Evolutionary conservation across 2,329 filamentous ascomycete species (phyloP).

Genomic region (Fusarium sp.): DNA sequence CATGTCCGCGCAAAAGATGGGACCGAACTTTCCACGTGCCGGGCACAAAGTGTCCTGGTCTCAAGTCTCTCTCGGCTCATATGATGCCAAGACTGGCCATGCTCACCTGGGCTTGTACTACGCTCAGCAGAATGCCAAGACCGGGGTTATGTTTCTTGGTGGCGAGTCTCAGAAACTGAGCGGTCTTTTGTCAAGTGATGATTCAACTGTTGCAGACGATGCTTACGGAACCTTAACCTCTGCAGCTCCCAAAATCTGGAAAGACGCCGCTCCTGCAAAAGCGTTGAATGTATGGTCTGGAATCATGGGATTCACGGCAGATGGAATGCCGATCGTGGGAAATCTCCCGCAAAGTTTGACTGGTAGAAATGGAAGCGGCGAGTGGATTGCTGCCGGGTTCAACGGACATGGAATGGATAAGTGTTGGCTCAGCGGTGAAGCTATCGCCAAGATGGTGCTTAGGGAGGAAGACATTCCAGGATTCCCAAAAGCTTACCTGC

Average conservation of each 20-base stretch:
- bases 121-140: constrained; percentile 46
- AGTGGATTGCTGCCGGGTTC: constrained; percentile 65
- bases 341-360: constrained; percentile 52
- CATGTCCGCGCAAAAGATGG: constrained; percentile 63
- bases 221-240: constrained; percentile 53
- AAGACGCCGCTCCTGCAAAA: constrained; percentile 6
- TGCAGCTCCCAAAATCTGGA: constrained; percentile 55
- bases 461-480: constrained; percentile 40
- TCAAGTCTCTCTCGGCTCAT: constrained; percentile 57
- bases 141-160: constrained; percentile 64
- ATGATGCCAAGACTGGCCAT: constrained; percentile 63
- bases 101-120: constrained; percentile 48
- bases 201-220: constrained; percentile 55
- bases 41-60: constrained; percentile 60
- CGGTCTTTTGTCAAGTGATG: constrained; percentile 60
- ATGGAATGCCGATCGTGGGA: constrained; percentile 63
- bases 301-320: constrained; percentile 61
- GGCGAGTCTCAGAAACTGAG: constrained; percentile 59
- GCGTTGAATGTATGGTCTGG: constrained; percentile 62
- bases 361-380: constrained; percentile 39
- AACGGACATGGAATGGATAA: constrained; percentile 65
- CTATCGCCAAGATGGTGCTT: constrained; percentile 49
- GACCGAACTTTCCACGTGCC: constrained; percentile 45
- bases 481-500: constrained; percentile 36
- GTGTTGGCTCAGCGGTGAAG: constrained; percentile 63